phyloP scores from a whole-genome alignment of 2,329 filamentous ascomycete species.

The Fusarium oxysporum region DNA sequence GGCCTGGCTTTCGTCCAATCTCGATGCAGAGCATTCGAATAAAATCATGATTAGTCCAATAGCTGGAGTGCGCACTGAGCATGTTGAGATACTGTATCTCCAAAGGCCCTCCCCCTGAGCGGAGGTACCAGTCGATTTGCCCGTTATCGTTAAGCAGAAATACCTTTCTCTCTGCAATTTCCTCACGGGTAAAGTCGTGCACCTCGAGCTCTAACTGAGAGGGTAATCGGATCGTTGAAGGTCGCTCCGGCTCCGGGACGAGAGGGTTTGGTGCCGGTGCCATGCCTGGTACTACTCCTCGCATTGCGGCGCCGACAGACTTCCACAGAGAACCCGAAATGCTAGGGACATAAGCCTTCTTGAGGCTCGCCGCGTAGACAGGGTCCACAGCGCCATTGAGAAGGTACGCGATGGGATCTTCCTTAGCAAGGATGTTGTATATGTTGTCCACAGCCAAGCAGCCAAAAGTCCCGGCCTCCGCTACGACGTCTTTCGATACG shows the following conservation, averaged over 20 bases:
- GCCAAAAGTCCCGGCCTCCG: slow-evolving; percentile 83
- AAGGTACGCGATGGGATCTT: slow-evolving; percentile 86
- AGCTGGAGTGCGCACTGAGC: slow-evolving; percentile 93
- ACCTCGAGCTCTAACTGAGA: slow-evolving; percentile 90
- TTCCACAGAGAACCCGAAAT: slow-evolving; percentile 74
- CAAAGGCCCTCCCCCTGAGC: slow-evolving; percentile 84
- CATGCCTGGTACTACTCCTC: slow-evolving; percentile 69
- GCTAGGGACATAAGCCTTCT: slow-evolving; percentile 81
- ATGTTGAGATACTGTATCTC: slow-evolving; percentile 98
- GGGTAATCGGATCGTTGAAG: slow-evolving; percentile 61
- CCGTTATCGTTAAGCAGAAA: slow-evolving; percentile 94
- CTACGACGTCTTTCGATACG: slow-evolving; percentile 71
- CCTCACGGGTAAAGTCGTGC: slow-evolving; percentile 92
- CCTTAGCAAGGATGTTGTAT: slow-evolving; percentile 85
- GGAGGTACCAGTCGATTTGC: slow-evolving; percentile 91
- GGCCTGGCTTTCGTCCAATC: slow-evolving; percentile 80
- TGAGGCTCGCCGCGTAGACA: slow-evolving; percentile 80
- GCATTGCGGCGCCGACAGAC: slow-evolving; percentile 72
- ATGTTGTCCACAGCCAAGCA: slow-evolving; percentile 95
- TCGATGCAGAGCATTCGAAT: slow-evolving; percentile 91
- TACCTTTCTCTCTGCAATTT: slow-evolving; percentile 90
- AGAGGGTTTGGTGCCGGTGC: slow-evolving; percentile 48
- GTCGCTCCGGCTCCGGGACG: slow-evolving; percentile 50
- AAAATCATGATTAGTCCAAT: slow-evolving; percentile 90
- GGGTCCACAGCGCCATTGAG: slow-evolving; percentile 91